Base-by-base conservation (phyloP, 257 asterid genomes). In the Marsdenia floribunda region DNA sequence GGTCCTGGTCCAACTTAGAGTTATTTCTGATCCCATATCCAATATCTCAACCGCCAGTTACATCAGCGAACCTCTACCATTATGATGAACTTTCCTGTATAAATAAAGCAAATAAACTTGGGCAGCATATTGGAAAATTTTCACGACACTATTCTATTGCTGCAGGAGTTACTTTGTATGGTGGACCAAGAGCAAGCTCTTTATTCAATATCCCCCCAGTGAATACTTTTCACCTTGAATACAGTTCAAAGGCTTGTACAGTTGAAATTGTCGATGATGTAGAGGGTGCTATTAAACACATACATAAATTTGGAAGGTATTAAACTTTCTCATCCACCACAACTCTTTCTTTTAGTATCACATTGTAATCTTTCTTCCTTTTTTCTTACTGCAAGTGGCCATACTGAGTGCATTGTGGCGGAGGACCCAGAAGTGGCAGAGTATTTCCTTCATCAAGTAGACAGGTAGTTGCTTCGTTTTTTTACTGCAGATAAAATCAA, bases 111-210 rank as follows among this genome's bases (percentile, higher is more conserved):
- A 74, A 74, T 35, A 1, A 64, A 24, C 4, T 18, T 15, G 7
- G n/a, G 4, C 53, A 38, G 29, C 64, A 44, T 0, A 16, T 24
- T 22, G 37, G 3, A 47, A 6, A 22, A n/a, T 35, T n/a, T 50
- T 74, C 63, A 52, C 24, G 2, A 11, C 19, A 6, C 38, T 18
- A 60, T 57, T 76, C 46, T 10, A 29, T 60, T 47, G 47, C 70
- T 74, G 76, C 81, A 88, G 93, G 93, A 55, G 90, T 88, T 47
- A 50, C 72, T 49, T 74, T 87, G 33, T 83, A 82, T 42, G 93
- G 93, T 11, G 93, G 93, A 68, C 90, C 88, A 3, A 82, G 80
- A 76, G 89, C 93, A 57, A 79, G 86, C 59, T 47, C 91, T 3
- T 29, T 67, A 46, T 76, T 88, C 29, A 75, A 79, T 70, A 71